phyloP scores from a whole-genome alignment of 1,284 basidiomycete genomes.

The Tilletia horrida region DNA sequence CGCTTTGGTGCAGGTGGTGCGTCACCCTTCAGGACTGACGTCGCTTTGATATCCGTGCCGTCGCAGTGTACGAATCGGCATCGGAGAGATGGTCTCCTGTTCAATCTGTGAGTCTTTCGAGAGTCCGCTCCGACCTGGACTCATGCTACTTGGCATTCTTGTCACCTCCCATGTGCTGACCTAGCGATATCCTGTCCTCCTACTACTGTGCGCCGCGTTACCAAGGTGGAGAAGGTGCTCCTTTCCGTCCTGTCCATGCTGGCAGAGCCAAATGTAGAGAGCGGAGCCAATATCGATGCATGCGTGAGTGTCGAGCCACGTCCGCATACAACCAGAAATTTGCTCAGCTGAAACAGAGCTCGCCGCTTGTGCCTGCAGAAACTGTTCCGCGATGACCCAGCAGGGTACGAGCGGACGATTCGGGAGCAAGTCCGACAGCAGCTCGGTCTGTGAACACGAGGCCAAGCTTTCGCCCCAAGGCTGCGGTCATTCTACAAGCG shows the following conservation, averaged over 20 bases:
- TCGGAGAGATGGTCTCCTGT: conserved; percentile 98
- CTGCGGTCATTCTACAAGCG: too few relatives aligned
- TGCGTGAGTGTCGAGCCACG: conserved; percentile 55
- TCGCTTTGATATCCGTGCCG: not conserved
- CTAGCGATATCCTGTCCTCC: not conserved
- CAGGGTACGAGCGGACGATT: conserved; percentile 49
- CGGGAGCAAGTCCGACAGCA: conserved; percentile 48
- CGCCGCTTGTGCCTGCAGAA: conserved; percentile 31
- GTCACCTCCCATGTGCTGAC: not conserved
- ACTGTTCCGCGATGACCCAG: conserved; percentile 50
- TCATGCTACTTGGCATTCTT: not conserved
- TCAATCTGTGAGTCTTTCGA: conserved; percentile 61
- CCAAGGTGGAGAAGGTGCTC: conserved; percentile 77
- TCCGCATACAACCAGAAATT: too few relatives aligned
- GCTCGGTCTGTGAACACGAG: conserved; percentile 38
- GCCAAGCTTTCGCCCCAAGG: too few relatives aligned
- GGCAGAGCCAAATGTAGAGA: conserved; percentile 99
- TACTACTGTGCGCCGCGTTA: too few relatives aligned
- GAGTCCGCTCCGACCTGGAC: not conserved
- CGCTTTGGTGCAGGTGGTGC: too few relatives aligned
- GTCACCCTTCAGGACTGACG: too few relatives aligned
- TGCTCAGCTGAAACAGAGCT: not conserved
- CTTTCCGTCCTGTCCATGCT: conserved; percentile 96
- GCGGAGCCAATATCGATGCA: conserved; percentile 89
- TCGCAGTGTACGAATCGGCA: conserved; percentile 69